Evolutionary conservation across 208 protist species (phyloP).

Genomic region (Trypanosoma platydactyli): DNA sequence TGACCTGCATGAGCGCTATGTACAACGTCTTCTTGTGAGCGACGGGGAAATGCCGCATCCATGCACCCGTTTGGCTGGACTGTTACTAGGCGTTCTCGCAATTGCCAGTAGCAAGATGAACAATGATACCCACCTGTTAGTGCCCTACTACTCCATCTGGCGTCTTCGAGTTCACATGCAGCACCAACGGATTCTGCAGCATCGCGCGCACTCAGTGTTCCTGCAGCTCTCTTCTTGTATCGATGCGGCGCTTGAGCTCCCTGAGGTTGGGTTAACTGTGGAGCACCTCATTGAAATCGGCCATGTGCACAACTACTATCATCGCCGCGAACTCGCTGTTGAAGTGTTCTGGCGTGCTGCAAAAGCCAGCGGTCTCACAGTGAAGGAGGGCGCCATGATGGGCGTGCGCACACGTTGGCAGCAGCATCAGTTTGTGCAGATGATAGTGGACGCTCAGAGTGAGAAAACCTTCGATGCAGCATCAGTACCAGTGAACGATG

Average conservation of each 20-base stretch:
- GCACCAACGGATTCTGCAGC: slow-evolving; percentile 74
- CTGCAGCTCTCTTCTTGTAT: slow-evolving; percentile 58
- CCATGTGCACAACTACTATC: slow-evolving; percentile 86
- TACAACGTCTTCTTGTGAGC: slow-evolving; percentile 77
- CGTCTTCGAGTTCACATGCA: slow-evolving; percentile 73
- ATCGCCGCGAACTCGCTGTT: slow-evolving; percentile 74
- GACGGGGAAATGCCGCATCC: slow-evolving; percentile 85
- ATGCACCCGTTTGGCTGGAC: slow-evolving; percentile 54
- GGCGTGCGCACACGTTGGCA: slow-evolving; percentile 93
- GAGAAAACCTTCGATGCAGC: slow-evolving; percentile 6
- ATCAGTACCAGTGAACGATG: slow-evolving; percentile 37
- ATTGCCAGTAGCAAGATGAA: slow-evolving; percentile 33
- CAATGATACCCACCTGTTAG: slow-evolving; percentile 6
- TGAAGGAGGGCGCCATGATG: slow-evolving; percentile 81
- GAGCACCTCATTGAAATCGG: slow-evolving; percentile 80
- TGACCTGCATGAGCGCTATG: slow-evolving; percentile 47
- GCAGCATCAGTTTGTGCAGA: slow-evolving; percentile 81
- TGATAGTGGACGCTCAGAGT: slow-evolving; percentile 76
- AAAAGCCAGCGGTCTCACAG: slow-evolving; percentile 52
- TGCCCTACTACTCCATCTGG: slow-evolving; percentile 66
- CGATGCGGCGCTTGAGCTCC: slow-evolving; percentile 57
- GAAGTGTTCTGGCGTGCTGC: slow-evolving; percentile 63
- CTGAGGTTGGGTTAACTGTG: slow-evolving; percentile 46
- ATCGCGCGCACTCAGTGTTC: slow-evolving; percentile 78
- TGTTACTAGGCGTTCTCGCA: slow-evolving; percentile 66